phyloP scores from a whole-genome alignment of 371 early-diverging fungal genomes.

The Syncephalastrum monosporum region DNA sequence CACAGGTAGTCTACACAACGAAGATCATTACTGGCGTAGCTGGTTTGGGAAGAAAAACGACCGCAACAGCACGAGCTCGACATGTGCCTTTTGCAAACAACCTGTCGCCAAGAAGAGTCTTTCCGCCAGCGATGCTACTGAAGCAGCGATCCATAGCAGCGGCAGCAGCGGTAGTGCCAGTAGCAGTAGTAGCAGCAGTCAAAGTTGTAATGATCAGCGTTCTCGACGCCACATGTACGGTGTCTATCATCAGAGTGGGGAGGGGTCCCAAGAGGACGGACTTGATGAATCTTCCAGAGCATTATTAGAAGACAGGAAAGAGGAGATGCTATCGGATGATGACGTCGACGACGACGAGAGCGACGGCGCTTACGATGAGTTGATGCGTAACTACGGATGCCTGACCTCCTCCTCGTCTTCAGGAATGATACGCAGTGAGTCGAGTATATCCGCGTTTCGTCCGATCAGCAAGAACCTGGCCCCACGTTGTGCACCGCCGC shows the following conservation, averaged over 20 bases:
- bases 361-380: conserved; percentile 8
- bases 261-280: too few relatives aligned
- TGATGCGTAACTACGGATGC: too few relatives aligned
- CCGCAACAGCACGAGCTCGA: background rate
- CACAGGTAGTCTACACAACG: background rate
- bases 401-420: too few relatives aligned
- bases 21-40: conserved; percentile 9
- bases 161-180: conserved; percentile 4
- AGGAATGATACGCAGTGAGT: conserved; percentile 16
- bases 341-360: conserved; percentile 7
- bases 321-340: background rate
- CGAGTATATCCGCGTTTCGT: conserved; percentile 26
- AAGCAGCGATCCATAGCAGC: conserved; percentile 1
- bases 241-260: too few relatives aligned
- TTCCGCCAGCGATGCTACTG: conserved; percentile 10
- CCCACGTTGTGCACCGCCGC: conserved; percentile 10
- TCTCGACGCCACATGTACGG: too few relatives aligned
- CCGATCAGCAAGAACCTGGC: conserved; percentile 28
- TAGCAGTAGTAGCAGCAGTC: conserved; percentile 8
- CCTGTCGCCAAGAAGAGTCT: conserved; percentile 11
- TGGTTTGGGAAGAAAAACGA: conserved; percentile 7
- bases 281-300: too few relatives aligned
- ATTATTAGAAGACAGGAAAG: too few relatives aligned
- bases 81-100: conserved; percentile 9
- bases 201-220: background rate